Percentiles rank a stretch among this genome's conserved stretches.
Conservation (phyloP, 306 rosid species). For the Castanospermum australe region DNA sequence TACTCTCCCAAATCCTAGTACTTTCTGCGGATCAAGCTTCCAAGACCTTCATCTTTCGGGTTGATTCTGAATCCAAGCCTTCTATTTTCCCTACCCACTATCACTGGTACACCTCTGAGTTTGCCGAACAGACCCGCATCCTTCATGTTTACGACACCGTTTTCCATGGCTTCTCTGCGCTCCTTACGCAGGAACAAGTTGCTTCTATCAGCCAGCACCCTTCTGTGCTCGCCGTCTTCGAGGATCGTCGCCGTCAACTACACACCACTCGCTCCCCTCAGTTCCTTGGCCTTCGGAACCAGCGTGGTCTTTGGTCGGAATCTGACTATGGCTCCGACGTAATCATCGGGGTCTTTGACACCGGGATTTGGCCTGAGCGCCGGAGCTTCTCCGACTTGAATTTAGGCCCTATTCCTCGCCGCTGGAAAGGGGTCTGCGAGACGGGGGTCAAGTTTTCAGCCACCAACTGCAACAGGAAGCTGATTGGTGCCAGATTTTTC, state of each 20-base stretch:
- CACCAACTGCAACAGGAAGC: conserved; percentile 61
- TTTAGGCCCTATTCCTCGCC: conserved; percentile 69
- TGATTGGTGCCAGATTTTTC: conserved; percentile 80
- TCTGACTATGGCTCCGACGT: conserved; percentile 93
- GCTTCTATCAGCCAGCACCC: conserved; percentile 46
- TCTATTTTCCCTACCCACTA: conserved; percentile 73
- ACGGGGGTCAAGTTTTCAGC: conserved; percentile 56
- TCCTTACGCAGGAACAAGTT: conserved; percentile 44
- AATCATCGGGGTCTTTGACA: conserved; percentile 76
- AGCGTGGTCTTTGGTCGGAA: conserved; percentile 88
- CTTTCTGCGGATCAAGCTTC: conserved; percentile 10
- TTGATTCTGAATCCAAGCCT: conserved; percentile 64
- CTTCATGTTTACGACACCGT: conserved; percentile 76
- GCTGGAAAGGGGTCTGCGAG: conserved; percentile 84
- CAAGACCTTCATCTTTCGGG: conserved; percentile 70
- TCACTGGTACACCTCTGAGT: conserved; percentile 81
- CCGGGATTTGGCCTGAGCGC: conserved; percentile 83
- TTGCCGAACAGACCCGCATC: conserved; percentile 53
- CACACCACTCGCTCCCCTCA: conserved; percentile 98
- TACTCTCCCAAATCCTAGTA: not conserved
- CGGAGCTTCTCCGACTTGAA: conserved; percentile 79
- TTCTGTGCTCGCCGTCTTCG: conserved; percentile 67
- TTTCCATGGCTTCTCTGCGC: conserved; percentile 91
- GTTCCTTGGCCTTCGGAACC: conserved; percentile 86
- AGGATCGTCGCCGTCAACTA: conserved; percentile 72